Conservation (phyloP, 768 basidiomycete genomes). For the Lactifluus piperatus region DNA sequence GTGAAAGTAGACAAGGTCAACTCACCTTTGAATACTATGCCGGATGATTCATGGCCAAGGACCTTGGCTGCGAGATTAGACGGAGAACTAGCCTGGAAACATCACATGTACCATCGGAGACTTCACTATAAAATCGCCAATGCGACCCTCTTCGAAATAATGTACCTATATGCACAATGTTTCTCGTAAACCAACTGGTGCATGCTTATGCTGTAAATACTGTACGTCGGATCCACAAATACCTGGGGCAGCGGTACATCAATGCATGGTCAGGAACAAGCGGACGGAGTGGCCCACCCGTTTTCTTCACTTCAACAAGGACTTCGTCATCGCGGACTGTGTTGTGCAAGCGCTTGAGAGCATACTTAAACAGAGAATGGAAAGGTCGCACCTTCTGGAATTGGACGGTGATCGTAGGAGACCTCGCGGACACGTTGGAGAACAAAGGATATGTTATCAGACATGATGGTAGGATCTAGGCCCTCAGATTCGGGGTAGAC, state of each 20-base stretch:
- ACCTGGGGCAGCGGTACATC: conserved; percentile 35
- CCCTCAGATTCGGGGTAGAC: neutral
- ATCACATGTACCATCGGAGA: conserved; percentile 57
- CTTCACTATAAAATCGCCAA: conserved; percentile 72
- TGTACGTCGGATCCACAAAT: conserved; percentile 87
- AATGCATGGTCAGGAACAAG: conserved; percentile 1
- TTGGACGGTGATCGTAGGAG: conserved; percentile 62
- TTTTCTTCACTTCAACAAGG: conserved; percentile 86
- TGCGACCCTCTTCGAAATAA: conserved; percentile 69
- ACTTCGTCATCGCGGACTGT: conserved; percentile 68
- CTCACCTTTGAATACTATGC: conserved; percentile 60
- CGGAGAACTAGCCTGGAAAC: neutral
- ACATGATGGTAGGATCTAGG: conserved; percentile 8
- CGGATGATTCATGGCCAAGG: conserved; percentile 90
- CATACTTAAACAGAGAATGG: neutral
- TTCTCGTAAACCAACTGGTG: conserved; percentile 6
- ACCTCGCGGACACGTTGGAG: conserved; percentile 61
- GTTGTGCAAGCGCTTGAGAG: conserved; percentile 10
- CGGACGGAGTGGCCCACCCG: conserved; percentile 41
- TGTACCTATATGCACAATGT: conserved; percentile 45
- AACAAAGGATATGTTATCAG: conserved; percentile 75
- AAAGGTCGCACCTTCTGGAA: conserved; percentile 53
- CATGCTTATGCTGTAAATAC: conserved; percentile 14
- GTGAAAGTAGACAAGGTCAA: neutral
- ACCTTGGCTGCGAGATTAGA: conserved; percentile 40